phyloP scores from a whole-genome alignment of 495 filamentous ascomycete species.

The Penicillium bialowiezense region DNA sequence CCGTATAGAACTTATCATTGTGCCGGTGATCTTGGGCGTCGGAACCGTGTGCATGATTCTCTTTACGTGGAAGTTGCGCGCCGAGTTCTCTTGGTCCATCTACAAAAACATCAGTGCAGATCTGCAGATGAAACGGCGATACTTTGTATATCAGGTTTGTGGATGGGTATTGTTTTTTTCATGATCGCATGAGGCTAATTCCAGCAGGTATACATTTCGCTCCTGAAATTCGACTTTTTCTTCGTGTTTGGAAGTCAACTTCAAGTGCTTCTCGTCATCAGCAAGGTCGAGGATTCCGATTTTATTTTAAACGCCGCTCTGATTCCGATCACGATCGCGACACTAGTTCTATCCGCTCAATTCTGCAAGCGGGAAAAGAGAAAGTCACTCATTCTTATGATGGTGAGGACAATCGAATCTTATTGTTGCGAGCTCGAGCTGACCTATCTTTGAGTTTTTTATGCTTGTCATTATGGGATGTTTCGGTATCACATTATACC shows the following conservation, averaged over 20 bases:
- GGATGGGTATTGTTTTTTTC: not conserved
- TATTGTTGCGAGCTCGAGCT: not conserved
- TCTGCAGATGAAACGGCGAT: slow-evolving; percentile 19
- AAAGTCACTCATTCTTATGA: slow-evolving; percentile 9
- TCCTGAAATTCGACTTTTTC: slow-evolving; percentile 23
- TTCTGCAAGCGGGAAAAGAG: slow-evolving; percentile 17
- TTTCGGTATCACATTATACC: slow-evolving; percentile 7
- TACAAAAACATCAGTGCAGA: slow-evolving; percentile 19
- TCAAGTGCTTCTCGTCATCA: slow-evolving; percentile 14
- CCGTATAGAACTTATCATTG: slow-evolving; percentile 15
- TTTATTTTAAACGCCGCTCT: slow-evolving; percentile 13
- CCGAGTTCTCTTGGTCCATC: slow-evolving; percentile 17
- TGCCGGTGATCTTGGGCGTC: slow-evolving; percentile 17
- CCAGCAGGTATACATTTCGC: slow-evolving; percentile 17
- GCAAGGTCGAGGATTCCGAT: slow-evolving; percentile 1
- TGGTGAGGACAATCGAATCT: slow-evolving; percentile 2
- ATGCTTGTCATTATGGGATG: slow-evolving; percentile 12
- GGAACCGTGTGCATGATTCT: slow-evolving; percentile 13
- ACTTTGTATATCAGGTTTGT: slow-evolving; percentile 15
- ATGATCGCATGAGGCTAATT: not conserved
- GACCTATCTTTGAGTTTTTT: slow-evolving; percentile 9
- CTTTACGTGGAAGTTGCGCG: slow-evolving; percentile 20
- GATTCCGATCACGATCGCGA: slow-evolving; percentile 13
- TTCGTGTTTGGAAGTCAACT: slow-evolving; percentile 22
- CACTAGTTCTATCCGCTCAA: slow-evolving; percentile 6